Conservation (phyloP, 441 rosid species). For the Theobroma grandiflorum region DNA sequence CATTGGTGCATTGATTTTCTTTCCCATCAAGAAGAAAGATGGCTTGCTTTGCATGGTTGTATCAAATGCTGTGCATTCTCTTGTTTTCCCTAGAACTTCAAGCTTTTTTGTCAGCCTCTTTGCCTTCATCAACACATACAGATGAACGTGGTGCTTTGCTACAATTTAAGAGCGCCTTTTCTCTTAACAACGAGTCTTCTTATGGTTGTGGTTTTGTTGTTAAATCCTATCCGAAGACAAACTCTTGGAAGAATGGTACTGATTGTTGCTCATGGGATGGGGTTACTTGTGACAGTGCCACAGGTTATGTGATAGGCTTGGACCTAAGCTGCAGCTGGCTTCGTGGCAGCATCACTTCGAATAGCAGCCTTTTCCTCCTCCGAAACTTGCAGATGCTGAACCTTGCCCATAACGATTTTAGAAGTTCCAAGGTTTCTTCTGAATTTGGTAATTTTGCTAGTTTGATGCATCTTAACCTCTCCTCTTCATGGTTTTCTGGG, state of each 20-base stretch:
- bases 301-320: neutral
- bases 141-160: neutral
- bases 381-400: neutral
- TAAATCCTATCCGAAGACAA: neutral
- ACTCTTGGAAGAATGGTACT: neutral
- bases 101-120: too few relatives aligned
- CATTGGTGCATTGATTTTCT: too few relatives aligned
- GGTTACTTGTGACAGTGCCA: neutral
- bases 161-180: neutral
- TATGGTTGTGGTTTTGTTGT: neutral
- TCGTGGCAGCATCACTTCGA: conserved; percentile 4
- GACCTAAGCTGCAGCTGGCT: conserved; percentile 18
- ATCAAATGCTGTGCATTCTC: too few relatives aligned
- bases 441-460: neutral
- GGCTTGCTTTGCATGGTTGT: too few relatives aligned
- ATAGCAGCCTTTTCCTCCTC: conserved; percentile 1
- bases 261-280: conserved; percentile 2
- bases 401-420: conserved; percentile 23
- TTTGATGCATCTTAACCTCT: conserved; percentile 19
- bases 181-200: neutral
- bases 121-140: too few relatives aligned
- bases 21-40: too few relatives aligned
- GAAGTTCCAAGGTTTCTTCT: neutral
- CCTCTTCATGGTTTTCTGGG: neutral
- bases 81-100: too few relatives aligned